These are phyloP conservation scores for Cairneyella variabilis DNA, from an alignment of 495 filamentous ascomycete genomes.

Conservation along the genomic window DNA sequence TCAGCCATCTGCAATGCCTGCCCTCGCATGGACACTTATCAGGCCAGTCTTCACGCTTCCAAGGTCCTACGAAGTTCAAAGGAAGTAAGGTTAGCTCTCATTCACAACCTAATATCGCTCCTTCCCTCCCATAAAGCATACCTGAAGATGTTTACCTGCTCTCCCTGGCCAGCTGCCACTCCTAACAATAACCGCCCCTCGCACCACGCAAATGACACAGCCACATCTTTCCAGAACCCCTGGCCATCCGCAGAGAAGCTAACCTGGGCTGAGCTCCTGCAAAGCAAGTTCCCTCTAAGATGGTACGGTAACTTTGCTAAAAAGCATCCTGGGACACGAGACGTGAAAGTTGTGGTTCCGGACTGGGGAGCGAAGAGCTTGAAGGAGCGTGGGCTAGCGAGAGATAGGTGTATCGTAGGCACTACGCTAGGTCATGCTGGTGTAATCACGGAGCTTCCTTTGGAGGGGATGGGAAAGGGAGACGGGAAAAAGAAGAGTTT, in stretches of 20 bases:
- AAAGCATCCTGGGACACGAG: constrained; percentile 9
- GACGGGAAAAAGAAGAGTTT: constrained; percentile 1
- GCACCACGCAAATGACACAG: constrained; percentile 21
- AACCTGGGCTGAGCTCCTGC: constrained; percentile 25
- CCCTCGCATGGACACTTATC: too few species aligned
- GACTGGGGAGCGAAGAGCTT: constrained; percentile 10
- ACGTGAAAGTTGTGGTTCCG: constrained; percentile 14
- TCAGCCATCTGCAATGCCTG: too few species aligned
- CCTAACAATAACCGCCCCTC: constrained; percentile 3
- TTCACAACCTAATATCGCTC: too few species aligned
- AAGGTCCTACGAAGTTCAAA: too few species aligned
- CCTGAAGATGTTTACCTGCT: too few species aligned
- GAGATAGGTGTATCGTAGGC: constrained; percentile 9
- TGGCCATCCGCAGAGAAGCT: constrained; percentile 46
- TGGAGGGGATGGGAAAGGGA: constrained; percentile 12
- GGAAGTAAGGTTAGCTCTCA: too few species aligned
- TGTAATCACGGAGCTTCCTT: constrained; percentile 39
- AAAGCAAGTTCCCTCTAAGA: constrained; percentile 7
- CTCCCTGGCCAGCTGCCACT: too few species aligned
- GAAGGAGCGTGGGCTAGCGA: constrained; percentile 2
- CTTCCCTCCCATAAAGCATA: too few species aligned
- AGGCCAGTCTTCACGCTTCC: too few species aligned
- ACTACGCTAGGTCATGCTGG: constrained; percentile 55
- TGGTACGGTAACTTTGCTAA: constrained; percentile 11
- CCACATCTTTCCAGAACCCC: constrained; percentile 46